Evolutionary conservation across 169 alveolate species (phyloP), one percentile per base, ranked within the genome.

Genomic region (Cryptosporidium xiaoi): DNA sequence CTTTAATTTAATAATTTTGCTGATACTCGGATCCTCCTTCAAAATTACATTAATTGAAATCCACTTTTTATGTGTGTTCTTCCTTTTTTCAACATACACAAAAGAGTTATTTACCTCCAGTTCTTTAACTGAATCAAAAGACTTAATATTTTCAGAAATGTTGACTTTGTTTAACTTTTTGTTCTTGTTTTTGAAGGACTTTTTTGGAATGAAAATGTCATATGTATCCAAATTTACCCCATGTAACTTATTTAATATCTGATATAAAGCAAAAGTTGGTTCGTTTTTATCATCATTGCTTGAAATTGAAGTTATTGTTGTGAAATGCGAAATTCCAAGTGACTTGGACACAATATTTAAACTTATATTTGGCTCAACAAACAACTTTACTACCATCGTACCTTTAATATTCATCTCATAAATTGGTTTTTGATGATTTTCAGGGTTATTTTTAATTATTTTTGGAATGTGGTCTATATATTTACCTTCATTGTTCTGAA

Each of bases 261-360:
- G 33, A 34, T 15, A 69, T 20, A 69, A 24, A 8, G 68, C 83
- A 15, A 24, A 69, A 24, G 0, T 12, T 8, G 29, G 55, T 29
- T 69, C 68, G 2, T 36, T 27, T 31, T 33, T 69, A 2, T 53
- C 12, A 3, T 20, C 31, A 27, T 56, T 53, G 20, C 56, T 18
- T 29, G 83, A 66, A 69, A 69, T 69, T 1, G 83, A 53, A 2
- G 83, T 69, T 2, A 69, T 8, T 33, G 51, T 51, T 16, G 66
- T 66, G 2, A 69, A n/a, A 27, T 69, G 56, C 2, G 83, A 69
- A 3, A 51, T 8, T 31, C 56, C 44, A 8, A 51, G 67, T 2
- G 62, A 40, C 56, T 69, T 69, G 33, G 55, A 69, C 13, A 69
- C 53, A 0, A 69, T 69, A 24, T 55, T 69, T 31, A 69, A n/a